Base-by-base conservation (phyloP, 2,329 filamentous ascomycete genomes). In the Aspergillus novofumigatus region DNA sequence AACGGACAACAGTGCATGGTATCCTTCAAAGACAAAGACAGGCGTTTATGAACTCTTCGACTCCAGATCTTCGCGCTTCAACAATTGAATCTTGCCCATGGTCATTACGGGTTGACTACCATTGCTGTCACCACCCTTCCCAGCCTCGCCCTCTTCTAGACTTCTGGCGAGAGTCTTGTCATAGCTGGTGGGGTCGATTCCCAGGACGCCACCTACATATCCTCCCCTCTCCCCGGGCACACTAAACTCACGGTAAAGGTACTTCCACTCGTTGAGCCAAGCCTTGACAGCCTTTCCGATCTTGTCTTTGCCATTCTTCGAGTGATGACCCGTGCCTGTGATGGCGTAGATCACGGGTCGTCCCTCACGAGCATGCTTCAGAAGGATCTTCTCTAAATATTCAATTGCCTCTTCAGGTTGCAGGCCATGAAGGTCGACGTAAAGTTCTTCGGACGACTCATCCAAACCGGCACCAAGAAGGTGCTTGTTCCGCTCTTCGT, bases 231-330 rank as follows among this genome's bases (percentile, higher is more conserved):
- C 94, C n/a, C 93, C 93, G 2, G 92, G 92, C 9, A 97, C 92
- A 41, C 90, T 94, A 75, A 99, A 99, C 75, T 99, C 94, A 54
- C 93, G 88, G 76, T 93, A 99, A 0, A 91, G 89, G 71, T 97
- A 99, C 61, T 91, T 86, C 92, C 92, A 96, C 72, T 97, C 93
- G 70, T 93, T 95, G 55, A 99, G 79, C 77, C 95, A 97, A 64
- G 84, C 86, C 54, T 94, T 88, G 60, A 97, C 87, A 1, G 92
- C 92, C 77, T 96, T 96, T 70, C 93, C 93, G 38, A 99, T 91
- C 77, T 99, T 99, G 76, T 99, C 94, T 74, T 97, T 97, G 67
- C 94, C 93, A 70, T 97, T 97, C 80, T 97, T 97, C 73, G 91
- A 96, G 76, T 99, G 94, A 69, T 97, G 92, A 3, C 93, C 94